phyloP scores from a whole-genome alignment of 1,284 basidiomycete species.

The Gomphus sp. region DNA sequence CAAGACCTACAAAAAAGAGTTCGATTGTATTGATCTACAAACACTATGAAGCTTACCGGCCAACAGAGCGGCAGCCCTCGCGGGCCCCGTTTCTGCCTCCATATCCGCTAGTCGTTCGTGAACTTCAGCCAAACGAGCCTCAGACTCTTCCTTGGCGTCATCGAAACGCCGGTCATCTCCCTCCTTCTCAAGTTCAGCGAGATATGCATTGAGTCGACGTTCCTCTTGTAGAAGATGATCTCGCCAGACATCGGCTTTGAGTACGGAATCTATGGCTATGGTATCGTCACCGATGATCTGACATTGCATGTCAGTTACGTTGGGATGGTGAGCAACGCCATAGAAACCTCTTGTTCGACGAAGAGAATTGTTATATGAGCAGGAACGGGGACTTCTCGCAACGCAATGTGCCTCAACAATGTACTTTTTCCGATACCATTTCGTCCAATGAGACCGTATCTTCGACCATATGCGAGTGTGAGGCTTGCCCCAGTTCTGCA shows the following conservation, averaged over 20 bases:
- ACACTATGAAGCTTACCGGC: constrained; percentile 46
- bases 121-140: constrained; percentile 82
- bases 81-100: constrained; percentile 96
- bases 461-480: constrained; percentile 81
- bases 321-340: neutral
- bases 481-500: constrained; percentile 72
- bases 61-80: constrained; percentile 82
- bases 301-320: neutral
- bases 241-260: constrained; percentile 96
- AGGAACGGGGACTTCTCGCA: constrained; percentile 91
- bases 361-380: constrained; percentile 94
- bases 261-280: constrained; percentile 83
- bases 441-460: constrained; percentile 81
- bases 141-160: constrained; percentile 81
- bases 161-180: constrained; percentile 70
- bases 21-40: too few species aligned
- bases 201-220: constrained; percentile 57
- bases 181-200: constrained; percentile 65
- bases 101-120: constrained; percentile 90
- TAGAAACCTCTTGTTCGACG: constrained; percentile 89
- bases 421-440: constrained; percentile 98
- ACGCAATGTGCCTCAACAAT: constrained; percentile 89
- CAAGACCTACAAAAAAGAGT: constrained; percentile 48
- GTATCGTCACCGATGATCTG: constrained; percentile 92
- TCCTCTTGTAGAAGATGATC: constrained; percentile 86